Evolutionary conservation across 1,139 yeast species (phyloP), one percentile per base, ranked within the genome.

Genomic region (Yamadazyma buinensis): DNA sequence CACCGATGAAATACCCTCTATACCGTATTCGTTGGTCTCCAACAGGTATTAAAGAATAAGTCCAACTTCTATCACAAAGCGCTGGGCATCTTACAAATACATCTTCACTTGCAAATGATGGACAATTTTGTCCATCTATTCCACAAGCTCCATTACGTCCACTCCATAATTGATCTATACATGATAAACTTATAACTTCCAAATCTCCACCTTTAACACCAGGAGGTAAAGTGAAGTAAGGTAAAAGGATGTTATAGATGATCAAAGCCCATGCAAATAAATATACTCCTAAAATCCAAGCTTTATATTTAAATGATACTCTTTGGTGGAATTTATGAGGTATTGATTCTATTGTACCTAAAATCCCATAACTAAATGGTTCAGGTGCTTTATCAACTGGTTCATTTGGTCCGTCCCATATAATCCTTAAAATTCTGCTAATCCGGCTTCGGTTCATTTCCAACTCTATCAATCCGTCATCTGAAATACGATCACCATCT

Each of bases 141-240:
- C 97, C 97, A 64, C 97, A 90, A 1, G 64, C 71, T 4, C 75
- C 80, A 49, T 85, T 84, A 40, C 76, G 78, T 0, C 95, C 96
- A 29, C 52, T 59, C 95, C 95, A 87, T 34, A 82, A 60, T 29
- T 49, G 50, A 17, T 49, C 46, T 37, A 46, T 53, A 44, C 86
- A 80, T 1, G 75, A 61, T 15, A 78, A 40, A 10, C 60, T 51
- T 7, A 60, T 37, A 5, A 65, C 51, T 17, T 51, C 50, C 1
- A 47, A 20, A 13, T 26, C 15, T 14, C 28, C 27, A 5, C 38
- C 42, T 2, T 23, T 7, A 1, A 36, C 23, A 6, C 23, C 18
- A 0, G 77, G 71, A 2, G 64, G 57, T 4, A 49, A 46, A 0
- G 68, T 59, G 33, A 69, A 54, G 42, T 69, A 73, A 0, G 75